Conservation (phyloP, 192 early-diverging fungal genomes). For the Backusella tuberculispora region DNA sequence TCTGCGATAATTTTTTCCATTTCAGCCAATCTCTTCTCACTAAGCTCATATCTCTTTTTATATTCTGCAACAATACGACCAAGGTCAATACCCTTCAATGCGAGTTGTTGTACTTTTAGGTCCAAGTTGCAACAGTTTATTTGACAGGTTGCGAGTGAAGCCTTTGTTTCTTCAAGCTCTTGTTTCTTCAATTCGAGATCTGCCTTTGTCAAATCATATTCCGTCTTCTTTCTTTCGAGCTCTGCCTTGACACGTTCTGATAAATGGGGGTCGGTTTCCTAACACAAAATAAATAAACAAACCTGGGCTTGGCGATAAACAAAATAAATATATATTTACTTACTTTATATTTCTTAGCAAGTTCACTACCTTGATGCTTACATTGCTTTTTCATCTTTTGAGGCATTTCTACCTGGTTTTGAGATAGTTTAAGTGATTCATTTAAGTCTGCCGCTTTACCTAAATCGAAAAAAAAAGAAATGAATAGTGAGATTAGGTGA, state of each 20-base stretch:
- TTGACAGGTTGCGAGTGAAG: too few species aligned
- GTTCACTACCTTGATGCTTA: not conserved
- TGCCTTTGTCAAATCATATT: not conserved
- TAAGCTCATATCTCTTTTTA: not conserved
- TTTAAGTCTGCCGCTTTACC: not conserved
- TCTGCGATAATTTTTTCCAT: not conserved
- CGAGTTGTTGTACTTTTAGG: not conserved
- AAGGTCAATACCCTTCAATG: not conserved
- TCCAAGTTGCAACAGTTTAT: not conserved
- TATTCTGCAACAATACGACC: not conserved
- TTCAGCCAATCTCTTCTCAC: not conserved
- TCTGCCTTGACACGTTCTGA: not conserved
- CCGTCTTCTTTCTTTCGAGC: not conserved
- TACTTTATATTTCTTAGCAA: not conserved
- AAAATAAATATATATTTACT: not conserved
- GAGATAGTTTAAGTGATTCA: not conserved
- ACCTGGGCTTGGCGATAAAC: not conserved
- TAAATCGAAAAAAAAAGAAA: not conserved
- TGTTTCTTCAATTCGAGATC: not conserved
- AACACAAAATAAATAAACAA: not conserved
- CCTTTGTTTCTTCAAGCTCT: too few species aligned
- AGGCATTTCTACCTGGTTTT: not conserved
- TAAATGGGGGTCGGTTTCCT: not conserved
- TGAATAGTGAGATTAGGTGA: not conserved
- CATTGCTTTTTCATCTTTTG: not conserved